Percentiles rank a stretch among this genome's conserved stretches.
Evolutionary conservation across 129 eudicot species (phyloP).

Genomic region (Silybum marianum): DNA sequence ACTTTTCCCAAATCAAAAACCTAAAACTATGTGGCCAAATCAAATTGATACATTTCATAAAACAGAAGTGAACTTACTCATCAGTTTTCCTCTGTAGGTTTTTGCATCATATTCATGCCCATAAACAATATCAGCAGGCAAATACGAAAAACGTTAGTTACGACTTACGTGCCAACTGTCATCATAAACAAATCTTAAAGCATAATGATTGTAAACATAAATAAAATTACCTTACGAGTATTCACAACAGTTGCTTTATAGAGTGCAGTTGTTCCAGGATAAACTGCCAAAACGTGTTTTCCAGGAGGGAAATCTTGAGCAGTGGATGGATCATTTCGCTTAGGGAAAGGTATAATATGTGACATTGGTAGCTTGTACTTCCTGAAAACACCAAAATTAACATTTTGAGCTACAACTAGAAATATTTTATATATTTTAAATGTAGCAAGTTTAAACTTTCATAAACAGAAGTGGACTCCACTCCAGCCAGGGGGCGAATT

Average conservation of each 20-base stretch:
- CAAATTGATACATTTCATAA: neutral
- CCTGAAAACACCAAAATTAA: conserved; percentile 39
- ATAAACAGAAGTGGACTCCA: neutral
- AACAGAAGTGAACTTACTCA: conserved; percentile 50
- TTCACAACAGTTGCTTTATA: conserved; percentile 95
- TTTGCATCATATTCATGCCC: neutral
- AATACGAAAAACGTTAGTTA: conserved; percentile 24
- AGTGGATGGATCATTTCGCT: conserved; percentile 68
- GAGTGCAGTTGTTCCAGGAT: conserved; percentile 89
- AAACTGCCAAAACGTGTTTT: conserved; percentile 89
- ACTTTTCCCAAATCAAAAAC: no score
- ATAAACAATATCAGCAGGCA: conserved; percentile 28
- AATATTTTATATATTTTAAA: neutral
- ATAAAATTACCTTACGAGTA: conserved; percentile 70
- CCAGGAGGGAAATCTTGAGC: conserved; percentile 79
- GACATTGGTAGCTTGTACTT: conserved; percentile 83
- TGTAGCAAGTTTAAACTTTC: conserved; percentile 5
- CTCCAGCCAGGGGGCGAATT: neutral
- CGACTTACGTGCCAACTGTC: conserved; percentile 22
- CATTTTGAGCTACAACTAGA: neutral
- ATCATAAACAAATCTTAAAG: conserved; percentile 8
- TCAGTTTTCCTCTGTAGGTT: conserved; percentile 71
- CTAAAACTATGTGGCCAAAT: neutral
- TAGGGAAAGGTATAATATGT: conserved; percentile 83
- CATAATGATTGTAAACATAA: neutral